Conservation (phyloP, 768 basidiomycete species). For the Suillus variegatus region DNA sequence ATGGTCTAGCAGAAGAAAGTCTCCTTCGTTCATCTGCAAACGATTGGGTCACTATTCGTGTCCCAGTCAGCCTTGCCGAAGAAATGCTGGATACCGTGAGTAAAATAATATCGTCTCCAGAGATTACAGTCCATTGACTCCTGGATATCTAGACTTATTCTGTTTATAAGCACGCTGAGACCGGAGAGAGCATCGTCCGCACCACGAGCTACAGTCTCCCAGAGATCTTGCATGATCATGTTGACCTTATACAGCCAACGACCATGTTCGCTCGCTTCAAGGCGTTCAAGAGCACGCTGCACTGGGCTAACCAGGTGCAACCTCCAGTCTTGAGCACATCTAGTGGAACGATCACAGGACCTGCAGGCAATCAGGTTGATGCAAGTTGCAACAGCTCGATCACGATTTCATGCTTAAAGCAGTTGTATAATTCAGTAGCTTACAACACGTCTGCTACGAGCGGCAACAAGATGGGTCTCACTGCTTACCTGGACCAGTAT, state of each 20-base stretch:
- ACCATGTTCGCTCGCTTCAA: slow-evolving; percentile 61
- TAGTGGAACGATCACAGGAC: slow-evolving; percentile 24
- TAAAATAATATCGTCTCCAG: not conserved
- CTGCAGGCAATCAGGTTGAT: slow-evolving; percentile 43
- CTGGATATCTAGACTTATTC: slow-evolving; percentile 52
- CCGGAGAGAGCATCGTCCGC: slow-evolving; percentile 58
- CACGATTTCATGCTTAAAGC: slow-evolving; percentile 53
- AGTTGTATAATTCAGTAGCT: slow-evolving; percentile 54
- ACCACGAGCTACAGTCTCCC: slow-evolving; percentile 75
- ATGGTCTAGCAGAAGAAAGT: slow-evolving; percentile 52
- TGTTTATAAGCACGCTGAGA: slow-evolving; percentile 55
- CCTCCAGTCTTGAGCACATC: slow-evolving; percentile 3
- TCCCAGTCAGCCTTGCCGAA: slow-evolving; percentile 63
- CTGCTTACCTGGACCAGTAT: slow-evolving; percentile 54
- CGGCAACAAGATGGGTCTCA: slow-evolving; percentile 54
- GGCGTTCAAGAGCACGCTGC: slow-evolving; percentile 43
- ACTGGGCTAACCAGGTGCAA: slow-evolving; percentile 23
- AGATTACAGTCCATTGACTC: not conserved
- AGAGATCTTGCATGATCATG: slow-evolving; percentile 52
- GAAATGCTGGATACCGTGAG: slow-evolving; percentile 69
- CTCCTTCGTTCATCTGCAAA: slow-evolving; percentile 60
- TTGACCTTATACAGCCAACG: slow-evolving; percentile 73
- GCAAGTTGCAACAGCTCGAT: slow-evolving; percentile 49
- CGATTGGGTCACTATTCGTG: slow-evolving; percentile 66
- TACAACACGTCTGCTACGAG: slow-evolving; percentile 44